Evolutionary conservation across 805 yeast genomes (phyloP), one percentile per base, ranked within the genome.

Genomic region (Hanseniaspora meyeri): DNA sequence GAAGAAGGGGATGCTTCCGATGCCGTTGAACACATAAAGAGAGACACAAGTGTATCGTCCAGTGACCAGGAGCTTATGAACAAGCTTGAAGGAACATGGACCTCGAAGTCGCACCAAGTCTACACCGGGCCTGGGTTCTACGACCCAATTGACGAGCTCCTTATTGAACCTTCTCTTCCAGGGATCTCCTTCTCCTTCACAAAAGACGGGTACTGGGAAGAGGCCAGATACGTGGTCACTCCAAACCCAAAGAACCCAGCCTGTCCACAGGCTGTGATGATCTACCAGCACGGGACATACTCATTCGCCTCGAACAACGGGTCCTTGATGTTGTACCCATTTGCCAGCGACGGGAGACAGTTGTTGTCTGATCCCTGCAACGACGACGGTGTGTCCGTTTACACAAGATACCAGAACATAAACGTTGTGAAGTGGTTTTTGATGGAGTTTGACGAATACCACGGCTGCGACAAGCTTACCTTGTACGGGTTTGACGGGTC

Each of bases 61-160:
- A n/a, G 43, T 5, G 55, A 57, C 20, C 56, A 57, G 39, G 56
- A 51, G 1, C 39, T 57, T 27, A 57, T 53, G 55, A 46, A 58
- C 20, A 38, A 61, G 43, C 68, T 87, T 49, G 86, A 74, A 43
- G 98, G 98, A 7, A 93, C 99, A 0, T 93, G 99, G 99, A 70
- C 90, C 0, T 84, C 97, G 17, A 93, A 93, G 69, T 82, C 97
- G 12, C 87, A 86, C 68, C 82, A 95, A 12, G 98, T 93, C 8
- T 83, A 91, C 73, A 93, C 99, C 0, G 99, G 99, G 0, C 96
- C 97, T 7, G 85, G 90, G 1, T 93, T 93, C 66, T 93, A 80
- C 68, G 97, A 93, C 68, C 99, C 99, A 2, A 85, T 89, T 32
- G 96, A 91, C 66, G 98, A 93, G 69, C 78, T 91, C 17, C 73